Evolutionary conservation across 768 basidiomycete genomes (phyloP).

Genomic region (Phanerochaete carnosa): DNA sequence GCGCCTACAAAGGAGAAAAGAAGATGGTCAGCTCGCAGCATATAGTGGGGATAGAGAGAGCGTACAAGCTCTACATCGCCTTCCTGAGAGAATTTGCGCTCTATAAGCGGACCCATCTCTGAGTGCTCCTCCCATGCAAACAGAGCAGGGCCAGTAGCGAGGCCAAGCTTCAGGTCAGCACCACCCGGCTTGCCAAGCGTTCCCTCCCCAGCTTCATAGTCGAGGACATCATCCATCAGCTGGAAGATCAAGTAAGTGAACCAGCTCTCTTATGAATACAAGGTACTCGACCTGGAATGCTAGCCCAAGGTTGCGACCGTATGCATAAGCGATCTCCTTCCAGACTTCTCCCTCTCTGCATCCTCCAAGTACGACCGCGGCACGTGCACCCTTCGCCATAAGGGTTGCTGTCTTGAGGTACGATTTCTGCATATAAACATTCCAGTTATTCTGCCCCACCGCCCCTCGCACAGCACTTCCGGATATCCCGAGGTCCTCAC

Average conservation of each 20-base stretch:
- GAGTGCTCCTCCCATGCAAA: slow-evolving; percentile 87
- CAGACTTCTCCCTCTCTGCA: slow-evolving; percentile 71
- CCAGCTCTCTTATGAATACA: neutral
- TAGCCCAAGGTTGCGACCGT: slow-evolving; percentile 86
- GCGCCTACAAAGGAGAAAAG: slow-evolving; percentile 45
- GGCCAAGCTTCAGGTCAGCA: slow-evolving; percentile 55
- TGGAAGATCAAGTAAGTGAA: slow-evolving; percentile 26
- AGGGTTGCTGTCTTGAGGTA: slow-evolving; percentile 91
- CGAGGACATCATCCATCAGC: slow-evolving; percentile 95
- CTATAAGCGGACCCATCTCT: slow-evolving; percentile 72
- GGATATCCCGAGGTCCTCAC: slow-evolving; percentile 32
- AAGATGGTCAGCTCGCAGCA: slow-evolving; percentile 3
- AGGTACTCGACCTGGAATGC: slow-evolving; percentile 83
- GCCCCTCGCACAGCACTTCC: slow-evolving; percentile 20
- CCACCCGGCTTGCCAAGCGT: slow-evolving; percentile 88
- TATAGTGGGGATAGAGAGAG: neutral
- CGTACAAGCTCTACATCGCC: slow-evolving; percentile 82
- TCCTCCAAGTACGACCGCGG: slow-evolving; percentile 86
- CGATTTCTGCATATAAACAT: slow-evolving; percentile 83
- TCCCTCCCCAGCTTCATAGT: slow-evolving; percentile 75
- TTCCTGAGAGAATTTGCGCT: slow-evolving; percentile 67
- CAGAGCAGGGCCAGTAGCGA: slow-evolving; percentile 81
- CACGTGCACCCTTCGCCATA: slow-evolving; percentile 84
- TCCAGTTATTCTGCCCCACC: slow-evolving; percentile 54
- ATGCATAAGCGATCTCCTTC: slow-evolving; percentile 89